Percentiles rank a stretch among this genome's conserved stretches.
These are phyloP conservation scores for Oenanthe javanica DNA, from an alignment of 140 eudicot species.

Conservation along the genomic window DNA sequence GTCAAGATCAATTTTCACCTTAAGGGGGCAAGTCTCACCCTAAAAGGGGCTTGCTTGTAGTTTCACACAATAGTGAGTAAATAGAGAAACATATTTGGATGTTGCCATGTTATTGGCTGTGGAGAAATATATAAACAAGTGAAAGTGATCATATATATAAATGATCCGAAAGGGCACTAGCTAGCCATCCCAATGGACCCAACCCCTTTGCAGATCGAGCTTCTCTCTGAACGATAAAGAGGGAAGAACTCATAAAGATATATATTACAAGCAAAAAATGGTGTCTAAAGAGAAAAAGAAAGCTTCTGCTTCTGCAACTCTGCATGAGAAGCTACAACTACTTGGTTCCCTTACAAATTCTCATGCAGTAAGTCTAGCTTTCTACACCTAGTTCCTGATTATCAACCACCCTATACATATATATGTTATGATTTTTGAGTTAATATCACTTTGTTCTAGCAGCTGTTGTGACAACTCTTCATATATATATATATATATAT, in stretches of 20 bases:
- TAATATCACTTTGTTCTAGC: too few species aligned
- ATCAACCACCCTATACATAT: neutral
- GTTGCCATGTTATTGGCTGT: neutral
- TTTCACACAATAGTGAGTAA: neutral
- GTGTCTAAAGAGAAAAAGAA: conserved; percentile 72
- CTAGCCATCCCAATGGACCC: neutral
- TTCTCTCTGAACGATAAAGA: neutral
- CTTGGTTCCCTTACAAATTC: conserved; percentile 92
- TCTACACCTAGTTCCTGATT: neutral
- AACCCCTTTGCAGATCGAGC: neutral
- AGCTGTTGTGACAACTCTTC: too few species aligned
- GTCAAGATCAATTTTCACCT: too few species aligned
- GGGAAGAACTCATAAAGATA: neutral
- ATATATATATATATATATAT: too few species aligned
- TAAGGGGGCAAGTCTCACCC: too few species aligned
- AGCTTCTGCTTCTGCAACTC: conserved; percentile 34
- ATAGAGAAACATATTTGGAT: neutral
- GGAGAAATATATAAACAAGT: neutral
- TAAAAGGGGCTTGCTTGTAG: neutral
- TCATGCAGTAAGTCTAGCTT: conserved; percentile 64
- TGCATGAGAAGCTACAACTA: conserved; percentile 95
- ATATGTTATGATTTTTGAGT: neutral
- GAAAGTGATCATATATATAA: neutral
- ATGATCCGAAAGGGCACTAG: neutral
- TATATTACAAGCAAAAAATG: conserved; percentile 27